Evolutionary conservation across 106 monocot species (phyloP).

Genomic region (Alisma plantagoaquatica): DNA sequence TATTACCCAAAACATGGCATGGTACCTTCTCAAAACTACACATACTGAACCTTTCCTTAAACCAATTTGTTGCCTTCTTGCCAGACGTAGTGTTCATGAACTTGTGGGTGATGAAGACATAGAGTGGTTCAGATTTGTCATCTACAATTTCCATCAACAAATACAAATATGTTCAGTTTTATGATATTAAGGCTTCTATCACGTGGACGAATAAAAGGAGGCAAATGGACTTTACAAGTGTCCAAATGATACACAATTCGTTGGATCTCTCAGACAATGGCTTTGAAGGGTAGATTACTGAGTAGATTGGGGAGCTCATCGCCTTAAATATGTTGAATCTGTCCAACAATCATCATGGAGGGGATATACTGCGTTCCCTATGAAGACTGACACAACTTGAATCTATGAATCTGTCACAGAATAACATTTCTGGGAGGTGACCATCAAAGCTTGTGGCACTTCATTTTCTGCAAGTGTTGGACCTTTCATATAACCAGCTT

Average conservation of each 20-base stretch:
- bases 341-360: conserved; percentile 37
- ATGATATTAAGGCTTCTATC: conserved; percentile 27
- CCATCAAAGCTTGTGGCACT: no score
- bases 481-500: no score
- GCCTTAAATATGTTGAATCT: conserved; percentile 39
- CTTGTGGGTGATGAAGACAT: conserved; percentile 35
- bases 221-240: conserved; percentile 24
- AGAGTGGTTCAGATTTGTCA: not conserved
- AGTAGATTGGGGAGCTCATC: conserved; percentile 24
- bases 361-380: no score
- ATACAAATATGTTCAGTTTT: not conserved
- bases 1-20: not conserved
- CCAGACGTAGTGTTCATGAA: conserved; percentile 17
- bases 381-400: no score
- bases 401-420: no score
- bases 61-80: conserved; percentile 42
- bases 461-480: no score
- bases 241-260: conserved; percentile 31
- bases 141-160: not conserved
- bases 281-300: conserved; percentile 50
- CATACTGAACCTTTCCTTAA: conserved; percentile 59
- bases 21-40: conserved; percentile 15
- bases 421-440: no score
- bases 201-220: conserved; percentile 44
- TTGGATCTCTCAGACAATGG: conserved; percentile 63